Base-by-base conservation (phyloP, 139 green algal species). In the Coelastrella sp. region DNA sequence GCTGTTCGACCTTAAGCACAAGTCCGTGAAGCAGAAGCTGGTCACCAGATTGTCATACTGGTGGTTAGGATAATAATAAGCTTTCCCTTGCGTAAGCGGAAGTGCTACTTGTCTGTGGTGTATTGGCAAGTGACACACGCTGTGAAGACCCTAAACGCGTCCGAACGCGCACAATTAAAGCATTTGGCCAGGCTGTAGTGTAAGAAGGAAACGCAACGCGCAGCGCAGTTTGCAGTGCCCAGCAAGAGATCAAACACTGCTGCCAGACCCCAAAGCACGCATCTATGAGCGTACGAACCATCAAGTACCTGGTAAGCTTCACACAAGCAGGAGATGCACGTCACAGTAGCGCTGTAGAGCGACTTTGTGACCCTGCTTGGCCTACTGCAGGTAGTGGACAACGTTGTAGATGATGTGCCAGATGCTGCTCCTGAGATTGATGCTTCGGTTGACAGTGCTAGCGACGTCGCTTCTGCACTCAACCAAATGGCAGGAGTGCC, bases 381-480 rank as follows among this genome's bases (percentile, higher is more conserved):
- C 8, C 19, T 3, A 11, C 15, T 24, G 19, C 19, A 76, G 68
- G 82, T 68, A 58, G 82, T 87, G 63, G 65, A 87, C 35, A 87
- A 63, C 25, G 27, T 81, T 58, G 22, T 81, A 7, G 84, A 88
- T 66, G 84, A 88, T 49, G 66, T 88, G 49, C 84, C 84, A 24
- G 84, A 88, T 88, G 84, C 49, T 24, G 84, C 84, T 58, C 84
- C 84, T 57, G 84, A 88, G 66, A 88, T 88, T 20, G 84, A 88
- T 68, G 84, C 24, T 10, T 49, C 78, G 6, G 49, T 88, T 8
- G 19, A 58, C 82, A 78, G 20, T 19, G 61, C 61, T 25, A 68
- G 61, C 6, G 82, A 87, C 27, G 25, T 87, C 19, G 82, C 82
- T 65, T 24, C 82, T 60, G 82, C 82, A 56, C 82, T 87, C 25